Conservation (phyloP, 2,329 filamentous ascomycete species). For the Dothiorella sarmentorum region DNA sequence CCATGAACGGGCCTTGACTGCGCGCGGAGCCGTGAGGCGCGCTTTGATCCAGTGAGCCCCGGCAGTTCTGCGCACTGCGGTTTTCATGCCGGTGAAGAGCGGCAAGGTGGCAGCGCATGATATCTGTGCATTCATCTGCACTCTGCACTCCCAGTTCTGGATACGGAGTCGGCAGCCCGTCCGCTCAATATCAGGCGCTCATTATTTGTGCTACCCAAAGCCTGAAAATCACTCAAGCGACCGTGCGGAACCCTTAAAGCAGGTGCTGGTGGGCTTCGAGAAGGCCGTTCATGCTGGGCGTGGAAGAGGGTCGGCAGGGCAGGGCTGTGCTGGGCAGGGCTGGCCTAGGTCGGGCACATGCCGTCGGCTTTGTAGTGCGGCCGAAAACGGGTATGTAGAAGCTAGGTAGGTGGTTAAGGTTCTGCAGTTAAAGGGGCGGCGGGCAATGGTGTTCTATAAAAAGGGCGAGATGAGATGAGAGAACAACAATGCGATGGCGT, state of each 20-base stretch:
- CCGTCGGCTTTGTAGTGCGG: conserved; percentile 6
- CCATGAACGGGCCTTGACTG: neutral
- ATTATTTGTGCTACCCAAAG: conserved; percentile 5
- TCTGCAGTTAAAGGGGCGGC: conserved; percentile 10
- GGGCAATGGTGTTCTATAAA: neutral
- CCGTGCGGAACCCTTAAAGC: conserved; percentile 1
- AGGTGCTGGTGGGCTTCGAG: neutral
- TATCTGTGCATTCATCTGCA: conserved; percentile 15
- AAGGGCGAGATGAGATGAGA: neutral
- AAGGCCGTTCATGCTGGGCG: neutral
- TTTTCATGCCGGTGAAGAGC: conserved; percentile 1
- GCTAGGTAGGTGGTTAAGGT: conserved; percentile 1
- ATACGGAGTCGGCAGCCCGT: conserved; percentile 6
- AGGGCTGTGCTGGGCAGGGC: neutral
- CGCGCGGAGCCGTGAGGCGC: conserved; percentile 15
- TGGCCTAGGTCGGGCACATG: too few species aligned
- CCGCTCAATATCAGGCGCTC: conserved; percentile 5
- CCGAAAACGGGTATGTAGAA: conserved; percentile 3
- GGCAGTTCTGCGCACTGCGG: neutral
- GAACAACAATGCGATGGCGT: neutral
- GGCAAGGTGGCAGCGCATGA: conserved; percentile 1
- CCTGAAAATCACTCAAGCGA: neutral
- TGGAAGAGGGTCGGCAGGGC: too few species aligned
- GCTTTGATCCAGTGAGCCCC: conserved; percentile 3
- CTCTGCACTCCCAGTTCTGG: conserved; percentile 5